Evolutionary conservation across 371 early-diverging fungal genomes (phyloP).

Genomic region (Basidiobolus meristosporus): DNA sequence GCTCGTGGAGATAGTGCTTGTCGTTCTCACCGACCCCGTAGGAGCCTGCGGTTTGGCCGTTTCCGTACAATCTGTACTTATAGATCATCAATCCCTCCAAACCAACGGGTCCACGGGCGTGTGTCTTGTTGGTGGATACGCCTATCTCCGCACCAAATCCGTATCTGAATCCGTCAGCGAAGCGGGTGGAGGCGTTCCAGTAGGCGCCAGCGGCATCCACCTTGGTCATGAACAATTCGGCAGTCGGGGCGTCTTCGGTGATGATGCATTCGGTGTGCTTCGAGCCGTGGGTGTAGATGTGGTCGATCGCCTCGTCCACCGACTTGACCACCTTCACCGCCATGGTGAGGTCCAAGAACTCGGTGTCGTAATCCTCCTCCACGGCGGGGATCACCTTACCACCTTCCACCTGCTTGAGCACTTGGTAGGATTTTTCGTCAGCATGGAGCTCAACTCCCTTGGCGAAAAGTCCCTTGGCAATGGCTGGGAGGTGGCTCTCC

Average conservation of each 20-base stretch:
- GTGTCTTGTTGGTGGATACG: conserved; percentile 93
- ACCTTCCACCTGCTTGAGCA: conserved; percentile 5
- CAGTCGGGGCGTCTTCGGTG: conserved; percentile 47
- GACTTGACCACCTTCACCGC: conserved; percentile 63
- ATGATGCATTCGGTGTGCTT: conserved; percentile 91
- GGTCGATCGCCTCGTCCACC: conserved; percentile 64
- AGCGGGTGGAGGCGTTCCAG: conserved; percentile 90
- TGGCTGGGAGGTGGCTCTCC: conserved; percentile 16
- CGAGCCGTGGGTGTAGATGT: conserved; percentile 81
- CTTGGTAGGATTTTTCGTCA: conserved; percentile 14
- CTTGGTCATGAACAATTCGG: conserved; percentile 67
- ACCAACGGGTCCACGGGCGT: conserved; percentile 94
- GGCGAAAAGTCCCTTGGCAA: conserved; percentile 29
- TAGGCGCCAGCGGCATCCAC: conserved; percentile 95
- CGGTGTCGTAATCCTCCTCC: conserved; percentile 60
- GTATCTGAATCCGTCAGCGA: conserved; percentile 95
- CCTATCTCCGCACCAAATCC: conserved; percentile 96
- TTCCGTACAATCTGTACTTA: conserved; percentile 80
- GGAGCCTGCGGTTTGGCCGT: conserved; percentile 65
- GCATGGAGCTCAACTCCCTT: conserved; percentile 40
- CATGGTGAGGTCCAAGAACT: conserved; percentile 71
- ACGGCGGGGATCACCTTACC: conserved; percentile 5
- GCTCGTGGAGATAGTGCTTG: conserved; percentile 46
- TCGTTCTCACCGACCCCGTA: conserved; percentile 54
- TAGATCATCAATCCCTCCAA: conserved; percentile 91